phyloP scores from a whole-genome alignment of 805 yeast genomes.

The Myxozyma mucilagina region DNA sequence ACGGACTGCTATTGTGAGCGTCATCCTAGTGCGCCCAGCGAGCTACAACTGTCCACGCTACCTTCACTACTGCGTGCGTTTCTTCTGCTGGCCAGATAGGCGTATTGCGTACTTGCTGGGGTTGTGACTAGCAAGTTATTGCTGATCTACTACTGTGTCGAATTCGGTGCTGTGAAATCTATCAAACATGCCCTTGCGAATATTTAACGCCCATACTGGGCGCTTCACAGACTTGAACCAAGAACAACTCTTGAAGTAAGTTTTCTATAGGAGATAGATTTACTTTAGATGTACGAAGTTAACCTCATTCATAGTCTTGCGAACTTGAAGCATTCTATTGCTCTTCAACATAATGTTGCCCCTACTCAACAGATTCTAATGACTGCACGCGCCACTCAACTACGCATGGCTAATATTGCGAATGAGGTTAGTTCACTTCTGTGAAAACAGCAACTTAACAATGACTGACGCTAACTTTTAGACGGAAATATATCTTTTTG shows the following conservation, averaged over 20 bases:
- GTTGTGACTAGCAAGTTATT: not conserved
- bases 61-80: not conserved
- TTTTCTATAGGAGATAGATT: not conserved
- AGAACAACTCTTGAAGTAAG: slow-evolving; percentile 21
- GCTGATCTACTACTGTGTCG: not conserved
- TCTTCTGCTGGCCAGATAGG: slow-evolving; percentile 2
- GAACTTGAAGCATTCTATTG: slow-evolving; percentile 24
- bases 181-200: slow-evolving; percentile 15
- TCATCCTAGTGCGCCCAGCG: slow-evolving; percentile 25
- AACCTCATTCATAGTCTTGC: slow-evolving; percentile 8
- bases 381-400: slow-evolving; percentile 31
- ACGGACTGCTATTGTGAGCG: slow-evolving; percentile 1
- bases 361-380: slow-evolving; percentile 27
- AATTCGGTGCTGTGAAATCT: not conserved
- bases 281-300: too few species aligned
- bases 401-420: slow-evolving; percentile 23
- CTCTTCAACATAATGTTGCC: slow-evolving; percentile 16
- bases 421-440: slow-evolving; percentile 17
- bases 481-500: slow-evolving; percentile 29
- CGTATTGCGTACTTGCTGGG: not conserved
- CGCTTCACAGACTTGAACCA: slow-evolving; percentile 15
- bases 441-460: not conserved
- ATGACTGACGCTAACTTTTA: not conserved
- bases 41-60: not conserved
- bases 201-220: slow-evolving; percentile 31